Evolutionary conservation across 331 rosid species (phyloP).

Genomic region (Phaseolus coccineus): DNA sequence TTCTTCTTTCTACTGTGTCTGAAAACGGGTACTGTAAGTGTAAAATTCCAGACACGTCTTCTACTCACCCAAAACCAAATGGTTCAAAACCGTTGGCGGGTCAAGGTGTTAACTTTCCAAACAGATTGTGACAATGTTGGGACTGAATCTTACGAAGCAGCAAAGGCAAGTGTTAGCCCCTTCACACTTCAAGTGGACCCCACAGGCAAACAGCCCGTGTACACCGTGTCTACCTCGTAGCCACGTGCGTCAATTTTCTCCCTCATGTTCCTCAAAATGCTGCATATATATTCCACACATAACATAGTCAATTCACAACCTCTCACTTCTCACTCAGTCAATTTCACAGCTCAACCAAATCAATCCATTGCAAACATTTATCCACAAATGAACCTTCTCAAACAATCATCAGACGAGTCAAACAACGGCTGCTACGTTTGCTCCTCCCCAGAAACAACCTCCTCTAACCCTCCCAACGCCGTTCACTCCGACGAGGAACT

Average conservation of each 20-base stretch:
- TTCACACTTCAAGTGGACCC: too few relatives aligned
- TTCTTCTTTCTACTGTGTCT: too few relatives aligned
- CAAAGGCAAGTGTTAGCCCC: too few relatives aligned
- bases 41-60: too few relatives aligned
- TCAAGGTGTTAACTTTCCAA: too few relatives aligned
- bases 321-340: background rate
- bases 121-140: too few relatives aligned
- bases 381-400: conserved; percentile 26
- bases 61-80: too few relatives aligned
- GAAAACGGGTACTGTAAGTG: too few relatives aligned
- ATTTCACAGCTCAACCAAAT: background rate
- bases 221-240: conserved; percentile 44
- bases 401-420: background rate
- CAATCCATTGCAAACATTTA: background rate
- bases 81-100: too few relatives aligned
- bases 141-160: too few relatives aligned
- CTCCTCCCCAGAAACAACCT: conserved; percentile 35
- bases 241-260: conserved; percentile 35
- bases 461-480: background rate
- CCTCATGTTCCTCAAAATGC: background rate
- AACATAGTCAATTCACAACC: background rate
- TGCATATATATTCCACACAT: background rate
- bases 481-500: conserved; percentile 41
- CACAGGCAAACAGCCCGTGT: conserved; percentile 26
- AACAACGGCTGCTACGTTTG: background rate